A percentile compares a stretch with the other conserved stretches of the same genome.
These are phyloP conservation scores for Kregervanrija fluxuum DNA, from an alignment of 805 yeast species.

Conservation along the genomic window DNA sequence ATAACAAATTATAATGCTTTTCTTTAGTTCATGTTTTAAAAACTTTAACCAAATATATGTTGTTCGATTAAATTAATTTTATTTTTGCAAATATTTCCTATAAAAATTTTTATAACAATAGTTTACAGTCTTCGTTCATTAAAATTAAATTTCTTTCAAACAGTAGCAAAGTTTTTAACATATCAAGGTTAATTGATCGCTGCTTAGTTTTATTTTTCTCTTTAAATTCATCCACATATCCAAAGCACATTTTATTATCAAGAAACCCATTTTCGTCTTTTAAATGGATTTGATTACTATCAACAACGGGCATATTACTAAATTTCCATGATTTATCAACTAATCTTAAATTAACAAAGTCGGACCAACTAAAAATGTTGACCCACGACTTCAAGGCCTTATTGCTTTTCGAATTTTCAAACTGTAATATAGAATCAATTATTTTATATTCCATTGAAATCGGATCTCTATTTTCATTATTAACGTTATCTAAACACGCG, in stretches of 20 bases:
- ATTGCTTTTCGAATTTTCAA: constrained; percentile 15
- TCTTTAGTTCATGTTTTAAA: neutral
- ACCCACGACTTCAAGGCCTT: constrained; percentile 1
- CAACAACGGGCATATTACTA: neutral
- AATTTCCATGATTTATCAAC: constrained; percentile 3
- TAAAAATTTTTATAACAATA: constrained; percentile 7
- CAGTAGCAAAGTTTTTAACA: constrained; percentile 5
- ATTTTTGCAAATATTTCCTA: neutral
- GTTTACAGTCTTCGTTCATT: constrained; percentile 15
- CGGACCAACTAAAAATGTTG: constrained; percentile 3
- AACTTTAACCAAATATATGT: neutral
- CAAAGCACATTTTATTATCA: constrained; percentile 10
- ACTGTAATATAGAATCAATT: constrained; percentile 15
- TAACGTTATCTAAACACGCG: constrained; percentile 12
- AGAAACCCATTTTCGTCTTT: constrained; percentile 3
- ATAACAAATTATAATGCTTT: neutral
- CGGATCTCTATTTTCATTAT: constrained; percentile 4
- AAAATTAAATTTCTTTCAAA: constrained; percentile 17
- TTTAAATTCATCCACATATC: constrained; percentile 5
- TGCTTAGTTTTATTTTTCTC: constrained; percentile 1
- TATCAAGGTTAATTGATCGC: constrained; percentile 3
- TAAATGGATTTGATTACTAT: neutral
- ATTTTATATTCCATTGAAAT: constrained; percentile 11
- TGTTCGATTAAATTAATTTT: neutral
- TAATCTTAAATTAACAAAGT: constrained; percentile 6